Conservation (phyloP, 2,329 filamentous ascomycete genomes). For the Penicillium sp. region DNA sequence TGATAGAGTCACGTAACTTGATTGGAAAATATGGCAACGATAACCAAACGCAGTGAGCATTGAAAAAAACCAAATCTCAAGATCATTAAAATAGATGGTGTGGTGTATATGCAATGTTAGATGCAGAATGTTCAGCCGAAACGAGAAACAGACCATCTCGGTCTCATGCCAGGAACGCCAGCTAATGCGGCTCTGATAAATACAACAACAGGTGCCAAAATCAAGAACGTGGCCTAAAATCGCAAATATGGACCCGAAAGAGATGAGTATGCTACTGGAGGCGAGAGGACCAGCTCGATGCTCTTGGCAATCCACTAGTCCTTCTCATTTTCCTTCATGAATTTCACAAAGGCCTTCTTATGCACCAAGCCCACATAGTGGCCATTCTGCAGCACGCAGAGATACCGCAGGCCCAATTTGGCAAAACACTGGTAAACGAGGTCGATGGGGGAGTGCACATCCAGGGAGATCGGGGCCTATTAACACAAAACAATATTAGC, state of each 20-base stretch:
- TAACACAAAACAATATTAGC: conserved; percentile 6
- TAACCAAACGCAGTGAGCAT: background rate
- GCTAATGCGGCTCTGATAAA: conserved; percentile 6
- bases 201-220: conserved; percentile 4
- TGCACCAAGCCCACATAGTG: conserved; percentile 90
- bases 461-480: conserved; percentile 79
- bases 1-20: background rate
- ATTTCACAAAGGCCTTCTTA: conserved; percentile 96
- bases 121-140: conserved; percentile 16
- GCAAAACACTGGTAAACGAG: conserved; percentile 95
- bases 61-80: background rate
- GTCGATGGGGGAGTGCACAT: conserved; percentile 88
- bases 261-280: background rate
- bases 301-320: conserved; percentile 2
- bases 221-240: background rate
- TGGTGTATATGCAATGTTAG: conserved; percentile 18
- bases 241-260: background rate
- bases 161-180: conserved; percentile 2
- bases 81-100: background rate
- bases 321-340: conserved; percentile 80
- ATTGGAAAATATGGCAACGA: background rate
- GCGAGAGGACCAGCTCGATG: conserved; percentile 6
- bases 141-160: background rate
- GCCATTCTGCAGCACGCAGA: conserved; percentile 84
- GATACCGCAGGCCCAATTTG: conserved; percentile 87